Evolutionary conservation across 768 basidiomycete species (phyloP), one percentile per base, ranked within the genome.

Genomic region (Tricholoma hemisulphureum): DNA sequence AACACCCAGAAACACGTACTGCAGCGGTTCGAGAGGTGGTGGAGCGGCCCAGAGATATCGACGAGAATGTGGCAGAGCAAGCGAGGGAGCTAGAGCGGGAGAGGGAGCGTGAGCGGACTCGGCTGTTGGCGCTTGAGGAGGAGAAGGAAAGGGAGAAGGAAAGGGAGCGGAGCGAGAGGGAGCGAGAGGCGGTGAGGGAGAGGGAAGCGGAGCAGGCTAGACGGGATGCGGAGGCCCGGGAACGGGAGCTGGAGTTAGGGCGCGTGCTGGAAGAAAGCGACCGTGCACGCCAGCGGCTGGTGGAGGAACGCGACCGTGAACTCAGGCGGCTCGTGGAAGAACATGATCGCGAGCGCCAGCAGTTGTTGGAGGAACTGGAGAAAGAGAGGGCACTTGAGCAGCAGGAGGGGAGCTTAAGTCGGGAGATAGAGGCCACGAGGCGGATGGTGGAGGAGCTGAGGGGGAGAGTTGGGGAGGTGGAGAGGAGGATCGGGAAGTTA

Each of bases 141-240:
- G 20, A 56, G 35, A 29, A 52, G n/a, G 37, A 57, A 82, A 82
- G 34, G 50, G 79, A 78, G 34, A 83, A 83, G 68, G 82, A 78
- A 63, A 83, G 77, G 31, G 80, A 82, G 80, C 60, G 58, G 29
- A 63, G 58, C 21, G 61, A 51, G 9, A 54, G 55, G 4, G 61
- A 51, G 35, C 58, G 60, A 13, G 68, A 61, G 51, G 56, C 60
- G 18, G 61, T 63, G 13, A 64, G 62, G 16, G 61, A 62, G 11
- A 57, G 64, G 9, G 64, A 64, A 45, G 52, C 65, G 37, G n/a
- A 20, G n/a, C n/a, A n/a, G n/a, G n/a, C n/a, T n/a, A n/a, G n/a
- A n/a, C n/a, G n/a, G n/a, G n/a, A n/a, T n/a, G n/a, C n/a, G n/a
- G n/a, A n/a, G n/a, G n/a, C n/a, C n/a, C n/a, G n/a, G 11, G 37